Conservation (phyloP, 306 rosid genomes). For the Abrus pulchellus region DNA sequence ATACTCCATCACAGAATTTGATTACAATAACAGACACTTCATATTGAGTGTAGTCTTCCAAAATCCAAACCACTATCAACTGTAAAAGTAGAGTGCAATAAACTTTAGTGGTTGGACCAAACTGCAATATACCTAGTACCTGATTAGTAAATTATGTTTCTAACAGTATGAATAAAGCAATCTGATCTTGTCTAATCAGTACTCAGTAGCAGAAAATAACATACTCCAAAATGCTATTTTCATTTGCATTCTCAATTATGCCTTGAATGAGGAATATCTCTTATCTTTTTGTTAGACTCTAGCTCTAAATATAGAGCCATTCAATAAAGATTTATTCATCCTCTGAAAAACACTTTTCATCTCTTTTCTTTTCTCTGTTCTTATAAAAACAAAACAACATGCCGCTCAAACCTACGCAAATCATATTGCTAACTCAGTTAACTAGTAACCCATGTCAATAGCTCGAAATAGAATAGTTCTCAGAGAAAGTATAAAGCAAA, state of each 20-base stretch:
- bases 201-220: conserved; percentile 23
- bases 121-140: background rate
- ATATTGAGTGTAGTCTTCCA: conserved; percentile 9
- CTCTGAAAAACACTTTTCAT: no score
- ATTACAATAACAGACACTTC: conserved; percentile 33
- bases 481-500: conserved; percentile 46
- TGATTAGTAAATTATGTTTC: background rate
- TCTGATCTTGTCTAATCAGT: conserved; percentile 16
- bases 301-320: no score
- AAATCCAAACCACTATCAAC: conserved; percentile 28
- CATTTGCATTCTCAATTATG: conserved; percentile 10
- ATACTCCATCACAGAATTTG: conserved; percentile 25
- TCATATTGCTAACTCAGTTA: conserved; percentile 36
- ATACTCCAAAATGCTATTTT: conserved; percentile 26
- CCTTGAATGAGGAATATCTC: no score
- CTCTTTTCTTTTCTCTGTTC: no score
- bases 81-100: conserved; percentile 26
- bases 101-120: conserved; percentile 22
- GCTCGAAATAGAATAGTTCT: conserved; percentile 38
- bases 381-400: no score
- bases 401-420: background rate
- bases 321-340: no score
- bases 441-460: conserved; percentile 41
- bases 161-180: conserved; percentile 1
- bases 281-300: no score